These are phyloP conservation scores for Dictyostelium capitatum DNA, from an alignment of 78 protist species.

Conservation along the genomic window DNA sequence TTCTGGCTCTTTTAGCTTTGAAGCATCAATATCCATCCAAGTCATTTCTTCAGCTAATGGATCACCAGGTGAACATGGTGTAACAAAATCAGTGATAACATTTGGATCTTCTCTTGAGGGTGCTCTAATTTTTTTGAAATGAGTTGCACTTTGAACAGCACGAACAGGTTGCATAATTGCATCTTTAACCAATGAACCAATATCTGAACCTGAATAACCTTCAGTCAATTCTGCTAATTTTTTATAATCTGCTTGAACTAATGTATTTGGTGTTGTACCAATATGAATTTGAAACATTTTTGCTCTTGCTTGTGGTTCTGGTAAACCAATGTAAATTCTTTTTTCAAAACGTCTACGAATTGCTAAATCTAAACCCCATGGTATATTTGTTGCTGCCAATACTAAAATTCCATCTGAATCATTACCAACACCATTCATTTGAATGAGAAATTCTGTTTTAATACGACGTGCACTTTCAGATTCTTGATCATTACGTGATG, in stretches of 20 bases:
- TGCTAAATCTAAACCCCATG: constrained; percentile 98
- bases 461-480: constrained; percentile 96
- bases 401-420: constrained; percentile 96
- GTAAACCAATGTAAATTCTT: constrained; percentile 83
- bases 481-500: constrained; percentile 95
- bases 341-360: constrained; percentile 94
- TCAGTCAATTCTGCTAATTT: constrained; percentile 90
- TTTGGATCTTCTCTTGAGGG: constrained; percentile 81
- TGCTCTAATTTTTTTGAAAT: constrained; percentile 90
- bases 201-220: constrained; percentile 97
- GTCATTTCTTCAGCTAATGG: constrained; percentile 83
- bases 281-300: constrained; percentile 92
- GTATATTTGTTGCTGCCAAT: constrained; percentile 99
- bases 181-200: constrained; percentile 91
- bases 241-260: constrained; percentile 68
- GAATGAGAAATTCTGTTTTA: constrained; percentile 99
- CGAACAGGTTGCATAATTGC: constrained; percentile 98
- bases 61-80: constrained; percentile 89
- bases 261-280: constrained; percentile 90
- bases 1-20: constrained; percentile 69
- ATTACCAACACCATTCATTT: constrained; percentile 97
- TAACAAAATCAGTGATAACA: constrained; percentile 58
- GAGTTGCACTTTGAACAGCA: constrained; percentile 95
- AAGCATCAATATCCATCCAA: constrained; percentile 82
- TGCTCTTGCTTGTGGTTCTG: constrained; percentile 90